phyloP scores from a whole-genome alignment of 257 asterid genomes.

The Plantago elongata region DNA sequence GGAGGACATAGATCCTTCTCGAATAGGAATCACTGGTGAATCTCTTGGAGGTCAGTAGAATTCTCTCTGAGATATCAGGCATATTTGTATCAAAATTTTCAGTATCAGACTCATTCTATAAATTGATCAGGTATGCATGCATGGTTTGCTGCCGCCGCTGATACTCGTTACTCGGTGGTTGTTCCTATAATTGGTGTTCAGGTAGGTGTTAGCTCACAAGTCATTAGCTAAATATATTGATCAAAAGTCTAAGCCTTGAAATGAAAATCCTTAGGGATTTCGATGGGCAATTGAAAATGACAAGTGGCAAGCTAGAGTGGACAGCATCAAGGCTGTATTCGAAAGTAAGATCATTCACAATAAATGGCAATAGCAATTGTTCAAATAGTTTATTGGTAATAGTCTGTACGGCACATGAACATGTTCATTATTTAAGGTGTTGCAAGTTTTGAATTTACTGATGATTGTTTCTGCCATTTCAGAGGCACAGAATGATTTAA shows the following conservation, averaged over 20 bases:
- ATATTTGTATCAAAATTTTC: not conserved
- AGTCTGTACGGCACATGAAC: not conserved
- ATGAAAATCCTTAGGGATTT: slow-evolving; percentile 53
- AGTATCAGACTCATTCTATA: slow-evolving; percentile 4
- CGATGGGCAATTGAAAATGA: slow-evolving; percentile 90
- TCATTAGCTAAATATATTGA: not conserved
- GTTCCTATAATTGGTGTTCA: slow-evolving; percentile 92
- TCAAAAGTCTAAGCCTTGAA: slow-evolving; percentile 10
- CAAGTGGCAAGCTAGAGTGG: slow-evolving; percentile 86
- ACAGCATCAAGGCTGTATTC: slow-evolving; percentile 77
- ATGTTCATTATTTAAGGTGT: slow-evolving; percentile 6
- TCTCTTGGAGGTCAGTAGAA: slow-evolving; percentile 88
- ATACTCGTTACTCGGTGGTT: slow-evolving; percentile 79
- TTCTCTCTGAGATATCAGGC: not conserved
- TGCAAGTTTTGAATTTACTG: not conserved
- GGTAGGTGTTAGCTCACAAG: slow-evolving; percentile 33
- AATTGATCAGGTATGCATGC: slow-evolving; percentile 89
- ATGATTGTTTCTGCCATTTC: slow-evolving; percentile 28
- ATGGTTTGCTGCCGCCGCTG: slow-evolving; percentile 85
- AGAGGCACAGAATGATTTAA: slow-evolving; percentile 75
- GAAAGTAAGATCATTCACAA: slow-evolving; percentile 46
- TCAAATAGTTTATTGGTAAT: not conserved
- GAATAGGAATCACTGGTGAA: slow-evolving; percentile 92
- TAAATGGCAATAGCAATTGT: not conserved
- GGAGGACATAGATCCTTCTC: slow-evolving; percentile 70